Conservation (phyloP, 805 yeast species). For the Cyberlindnera americana region DNA sequence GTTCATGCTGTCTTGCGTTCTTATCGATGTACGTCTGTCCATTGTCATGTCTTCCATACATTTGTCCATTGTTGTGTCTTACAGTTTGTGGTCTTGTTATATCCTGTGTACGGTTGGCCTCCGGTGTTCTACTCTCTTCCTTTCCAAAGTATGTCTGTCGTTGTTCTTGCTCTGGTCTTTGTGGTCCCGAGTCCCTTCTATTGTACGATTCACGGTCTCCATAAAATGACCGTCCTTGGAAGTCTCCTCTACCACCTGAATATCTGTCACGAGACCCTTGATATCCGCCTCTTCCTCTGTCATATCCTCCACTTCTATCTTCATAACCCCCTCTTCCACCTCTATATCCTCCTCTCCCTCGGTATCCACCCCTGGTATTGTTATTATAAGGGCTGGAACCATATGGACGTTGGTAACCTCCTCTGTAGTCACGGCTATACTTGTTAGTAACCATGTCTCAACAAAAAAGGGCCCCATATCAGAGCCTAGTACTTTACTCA, state of each 20-base stretch:
- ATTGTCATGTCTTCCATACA: too few relatives aligned
- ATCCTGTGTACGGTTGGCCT: neutral
- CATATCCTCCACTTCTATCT: conserved; percentile 1
- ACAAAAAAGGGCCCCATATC: neutral
- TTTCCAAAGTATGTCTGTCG: neutral
- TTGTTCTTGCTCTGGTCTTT: neutral
- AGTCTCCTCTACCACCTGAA: conserved; percentile 7
- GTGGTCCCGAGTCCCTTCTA: conserved; percentile 6
- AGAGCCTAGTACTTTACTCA: neutral
- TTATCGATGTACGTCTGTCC: neutral
- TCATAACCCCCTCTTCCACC: conserved; percentile 6
- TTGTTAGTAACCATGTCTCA: conserved; percentile 5
- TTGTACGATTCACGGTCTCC: conserved; percentile 4
- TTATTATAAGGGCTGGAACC: conserved; percentile 7
- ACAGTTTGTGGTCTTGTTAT: neutral
- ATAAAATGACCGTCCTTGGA: conserved; percentile 5
- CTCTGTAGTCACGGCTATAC: conserved; percentile 9
- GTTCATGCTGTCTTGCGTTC: conserved; percentile 5
- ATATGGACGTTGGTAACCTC: conserved; percentile 15
- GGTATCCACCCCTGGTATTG: conserved; percentile 8
- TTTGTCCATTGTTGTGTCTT: neutral
- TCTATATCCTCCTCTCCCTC: conserved; percentile 6
- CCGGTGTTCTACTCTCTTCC: neutral
- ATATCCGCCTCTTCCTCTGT: conserved; percentile 3
- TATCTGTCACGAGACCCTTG: neutral